phyloP scores from a whole-genome alignment of 2,329 filamentous ascomycete species.

The Exophiala mesophila region DNA sequence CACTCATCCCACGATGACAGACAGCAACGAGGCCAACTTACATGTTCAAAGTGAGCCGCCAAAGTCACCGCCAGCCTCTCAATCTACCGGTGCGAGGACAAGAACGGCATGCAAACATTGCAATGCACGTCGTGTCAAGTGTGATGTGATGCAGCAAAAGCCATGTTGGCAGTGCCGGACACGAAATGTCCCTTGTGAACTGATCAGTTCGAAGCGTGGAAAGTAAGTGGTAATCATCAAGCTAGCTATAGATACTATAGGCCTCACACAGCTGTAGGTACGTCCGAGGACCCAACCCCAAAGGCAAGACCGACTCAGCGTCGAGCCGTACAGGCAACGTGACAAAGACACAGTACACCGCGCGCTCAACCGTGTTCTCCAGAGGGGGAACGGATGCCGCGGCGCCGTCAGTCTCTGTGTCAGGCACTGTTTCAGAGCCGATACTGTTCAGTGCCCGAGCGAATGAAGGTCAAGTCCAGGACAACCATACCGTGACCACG shows the following conservation, averaged over 20 bases:
- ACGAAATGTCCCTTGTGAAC: conserved; percentile 13
- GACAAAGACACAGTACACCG: conserved; percentile 1
- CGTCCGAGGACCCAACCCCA: conserved; percentile 1
- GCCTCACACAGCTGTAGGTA: background rate
- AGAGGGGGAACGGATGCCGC: conserved; percentile 1
- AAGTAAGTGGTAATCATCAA: conserved; percentile 11
- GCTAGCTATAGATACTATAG: background rate
- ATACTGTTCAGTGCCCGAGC: conserved; percentile 2
- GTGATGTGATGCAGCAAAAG: conserved; percentile 19
- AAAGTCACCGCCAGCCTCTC: conserved; percentile 4
- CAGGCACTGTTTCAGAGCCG: conserved; percentile 17
- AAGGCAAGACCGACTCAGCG: conserved; percentile 1
- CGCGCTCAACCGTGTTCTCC: conserved; percentile 4
- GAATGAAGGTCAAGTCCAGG: conserved; percentile 1
- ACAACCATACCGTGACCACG: conserved; percentile 1
- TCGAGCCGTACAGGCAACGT: background rate
- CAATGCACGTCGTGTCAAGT: conserved; percentile 23
- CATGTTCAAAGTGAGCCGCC: conserved; percentile 3
- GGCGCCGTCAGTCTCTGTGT: background rate
- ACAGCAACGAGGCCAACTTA: conserved; percentile 4
- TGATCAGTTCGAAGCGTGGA: conserved; percentile 22
- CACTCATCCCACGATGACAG: conserved; percentile 4
- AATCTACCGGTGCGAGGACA: conserved; percentile 1
- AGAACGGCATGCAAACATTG: conserved; percentile 17
- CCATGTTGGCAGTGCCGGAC: conserved; percentile 21